Base-by-base conservation (phyloP, 2,329 filamentous ascomycete genomes). In the Coniochaeta pulveracea region DNA sequence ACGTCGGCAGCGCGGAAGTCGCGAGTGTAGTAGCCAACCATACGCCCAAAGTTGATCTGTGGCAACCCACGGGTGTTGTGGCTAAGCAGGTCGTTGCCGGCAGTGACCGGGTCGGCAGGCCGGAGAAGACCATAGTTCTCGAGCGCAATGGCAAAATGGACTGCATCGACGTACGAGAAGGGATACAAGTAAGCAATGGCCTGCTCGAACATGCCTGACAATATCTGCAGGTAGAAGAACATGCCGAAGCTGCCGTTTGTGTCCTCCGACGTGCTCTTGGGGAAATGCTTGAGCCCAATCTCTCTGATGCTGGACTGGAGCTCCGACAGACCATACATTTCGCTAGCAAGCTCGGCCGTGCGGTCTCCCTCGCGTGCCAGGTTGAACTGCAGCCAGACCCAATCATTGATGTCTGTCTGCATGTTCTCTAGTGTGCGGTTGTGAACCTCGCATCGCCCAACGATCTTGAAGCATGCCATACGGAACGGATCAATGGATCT, bases 401-500 rank as follows among this genome's bases (percentile, higher is more conserved):
- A 81, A 55, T 82, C 77, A 47, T 79, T 72, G 38, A 80, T 72
- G 37, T 76, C 72, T 10, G 69, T 73, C 46, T 72, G 72, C 22
- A 81, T 58, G 28, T 69, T 70, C 16, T 78, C 74, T 19, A 81
- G 55, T 43, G 67, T 74, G 41, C 77, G 71, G 54, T 77, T 76
- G 49, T 61, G 64, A 17, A 82, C 60, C 47, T 80, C 77, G 45
- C 76, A 80, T 28, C 77, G 85, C 28, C 93, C 91, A 46, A 98
- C 81, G 40, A 98, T 79, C 66, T 98, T 96, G 69, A 96, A 96
- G 55, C 91, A 95, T 30, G 89, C 88, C 76, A 94, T 88, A 34
- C 86, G 79, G 62, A 93, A 98, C 17, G 91, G 91, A 53, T 98
- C 91, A 42, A 93, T 77, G 2, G 84, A 83, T 50, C 88, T 80